Conservation (phyloP, 192 early-diverging fungal species). For the Phycomyces blakesleeanus region DNA sequence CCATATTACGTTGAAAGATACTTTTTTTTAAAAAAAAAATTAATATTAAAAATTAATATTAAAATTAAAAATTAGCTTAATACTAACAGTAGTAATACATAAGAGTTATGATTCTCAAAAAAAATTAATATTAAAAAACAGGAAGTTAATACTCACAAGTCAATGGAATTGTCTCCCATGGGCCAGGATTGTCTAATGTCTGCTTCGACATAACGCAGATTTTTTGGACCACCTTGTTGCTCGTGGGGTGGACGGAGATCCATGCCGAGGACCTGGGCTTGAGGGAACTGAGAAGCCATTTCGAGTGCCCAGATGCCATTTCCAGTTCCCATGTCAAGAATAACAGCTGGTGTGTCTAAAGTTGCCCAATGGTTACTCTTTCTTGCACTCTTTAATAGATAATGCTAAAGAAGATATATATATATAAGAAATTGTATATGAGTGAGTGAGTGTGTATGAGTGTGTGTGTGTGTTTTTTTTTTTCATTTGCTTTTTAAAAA, state of each 20-base stretch:
- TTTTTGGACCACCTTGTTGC: conserved; percentile 23
- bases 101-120: too few species aligned
- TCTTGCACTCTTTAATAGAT: conserved; percentile 34
- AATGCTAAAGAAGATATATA: conserved; percentile 31
- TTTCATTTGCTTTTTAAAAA: too few species aligned
- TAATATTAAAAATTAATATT: too few species aligned
- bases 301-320: conserved; percentile 38
- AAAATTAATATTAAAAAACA: not conserved
- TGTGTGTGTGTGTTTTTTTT: too few species aligned
- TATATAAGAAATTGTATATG: too few species aligned
- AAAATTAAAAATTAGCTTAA: too few species aligned
- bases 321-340: conserved; percentile 35
- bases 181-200: conserved; percentile 28
- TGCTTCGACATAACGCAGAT: conserved; percentile 22
- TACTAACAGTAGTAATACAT: too few species aligned
- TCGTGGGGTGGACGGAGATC: conserved; percentile 17
- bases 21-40: too few species aligned
- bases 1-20: conserved; percentile 34
- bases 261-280: conserved; percentile 24
- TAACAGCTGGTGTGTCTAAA: conserved; percentile 15
- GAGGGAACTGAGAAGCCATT: conserved; percentile 23
- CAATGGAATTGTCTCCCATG: conserved; percentile 23
- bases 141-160: conserved; percentile 26
- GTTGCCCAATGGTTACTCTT: conserved; percentile 28
- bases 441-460: too few species aligned